A percentile compares a stretch with the other conserved stretches of the same genome.
Conservation (phyloP, 2,329 filamentous ascomycete genomes). For the Paecilomyces formosus region DNA sequence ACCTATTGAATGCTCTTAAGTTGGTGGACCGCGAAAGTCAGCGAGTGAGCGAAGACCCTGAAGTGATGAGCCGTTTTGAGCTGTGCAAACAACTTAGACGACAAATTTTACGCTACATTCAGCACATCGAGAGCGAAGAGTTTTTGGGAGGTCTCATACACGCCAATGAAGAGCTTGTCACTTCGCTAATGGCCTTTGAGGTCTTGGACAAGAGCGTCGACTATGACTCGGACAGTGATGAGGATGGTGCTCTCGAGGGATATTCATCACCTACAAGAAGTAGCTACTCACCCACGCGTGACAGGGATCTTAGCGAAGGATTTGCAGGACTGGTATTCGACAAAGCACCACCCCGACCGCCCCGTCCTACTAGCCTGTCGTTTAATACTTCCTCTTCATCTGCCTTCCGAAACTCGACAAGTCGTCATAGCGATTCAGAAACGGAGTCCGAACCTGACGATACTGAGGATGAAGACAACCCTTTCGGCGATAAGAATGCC, state of each 20-base stretch:
- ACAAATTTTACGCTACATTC: slow-evolving; percentile 84
- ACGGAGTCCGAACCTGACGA: slow-evolving; percentile 43
- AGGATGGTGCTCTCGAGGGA: slow-evolving; percentile 38
- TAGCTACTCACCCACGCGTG: slow-evolving; percentile 4
- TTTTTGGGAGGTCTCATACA: slow-evolving; percentile 86
- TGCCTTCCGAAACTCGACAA: slow-evolving; percentile 9
- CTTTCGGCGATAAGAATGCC: slow-evolving; percentile 77
- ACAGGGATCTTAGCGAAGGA: slow-evolving; percentile 19
- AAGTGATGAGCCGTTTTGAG: slow-evolving; percentile 72
- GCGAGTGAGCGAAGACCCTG: slow-evolving; percentile 75
- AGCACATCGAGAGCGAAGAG: slow-evolving; percentile 82
- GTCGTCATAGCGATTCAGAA: slow-evolving; percentile 48
- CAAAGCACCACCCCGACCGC: slow-evolving; percentile 37
- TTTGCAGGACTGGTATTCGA: slow-evolving; percentile 29
- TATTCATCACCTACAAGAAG: slow-evolving; percentile 18
- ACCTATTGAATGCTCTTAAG: slow-evolving; percentile 78
- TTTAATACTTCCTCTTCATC: slow-evolving; percentile 3
- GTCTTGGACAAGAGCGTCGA: slow-evolving; percentile 65
- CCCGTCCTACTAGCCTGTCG: slow-evolving; percentile 53
- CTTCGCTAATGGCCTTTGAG: slow-evolving; percentile 87
- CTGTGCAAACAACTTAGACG: slow-evolving; percentile 76
- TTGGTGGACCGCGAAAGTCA: slow-evolving; percentile 84
- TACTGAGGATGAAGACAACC: slow-evolving; percentile 75
- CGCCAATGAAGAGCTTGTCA: slow-evolving; percentile 93
- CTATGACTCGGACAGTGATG: slow-evolving; percentile 59